A percentile compares a stretch with the other conserved stretches of the same genome.
Conservation (phyloP, 768 basidiomycete genomes). For the Panellus pusillus region DNA sequence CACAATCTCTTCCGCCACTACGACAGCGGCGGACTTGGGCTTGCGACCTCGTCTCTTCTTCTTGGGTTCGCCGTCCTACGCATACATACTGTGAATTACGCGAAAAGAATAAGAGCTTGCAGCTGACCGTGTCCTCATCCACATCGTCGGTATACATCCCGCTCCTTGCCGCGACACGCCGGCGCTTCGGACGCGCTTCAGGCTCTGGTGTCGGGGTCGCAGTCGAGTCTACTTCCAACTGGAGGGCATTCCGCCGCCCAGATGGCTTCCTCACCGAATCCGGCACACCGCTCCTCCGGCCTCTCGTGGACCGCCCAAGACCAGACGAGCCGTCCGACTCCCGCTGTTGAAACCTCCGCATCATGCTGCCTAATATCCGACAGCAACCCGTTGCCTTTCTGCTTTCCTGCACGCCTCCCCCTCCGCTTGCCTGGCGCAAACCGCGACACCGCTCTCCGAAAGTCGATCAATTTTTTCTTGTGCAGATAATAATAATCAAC, state of each 20-base stretch:
- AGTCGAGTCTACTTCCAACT: conserved; percentile 36
- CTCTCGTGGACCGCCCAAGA: conserved; percentile 39
- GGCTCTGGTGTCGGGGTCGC: conserved; percentile 52
- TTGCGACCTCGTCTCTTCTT: conserved; percentile 35
- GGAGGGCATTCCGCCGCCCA: conserved; percentile 21
- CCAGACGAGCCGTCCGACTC: conserved; percentile 32
- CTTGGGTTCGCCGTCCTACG: conserved; percentile 30
- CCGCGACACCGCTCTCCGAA: conserved; percentile 70
- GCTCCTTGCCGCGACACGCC: conserved; percentile 12
- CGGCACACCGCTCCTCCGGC: conserved; percentile 35
- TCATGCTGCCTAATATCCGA: conserved; percentile 81
- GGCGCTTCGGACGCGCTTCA: conserved; percentile 38
- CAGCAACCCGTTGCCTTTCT: conserved; percentile 79
- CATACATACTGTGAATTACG: not conserved
- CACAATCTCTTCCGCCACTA: conserved; percentile 23
- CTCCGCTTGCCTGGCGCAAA: conserved; percentile 67
- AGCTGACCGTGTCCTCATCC: conserved; percentile 17
- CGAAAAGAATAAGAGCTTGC: not conserved
- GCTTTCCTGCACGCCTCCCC: conserved; percentile 62
- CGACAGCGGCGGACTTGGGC: conserved; percentile 27
- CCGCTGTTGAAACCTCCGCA: conserved; percentile 44
- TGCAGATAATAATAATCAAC: conserved; percentile 93
- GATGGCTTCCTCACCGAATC: conserved; percentile 16
- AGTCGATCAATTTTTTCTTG: conserved; percentile 87
- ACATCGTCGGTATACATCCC: conserved; percentile 12